Base-by-base conservation (phyloP, 495 filamentous ascomycete species). In the Parathielavia hyrcaniae region DNA sequence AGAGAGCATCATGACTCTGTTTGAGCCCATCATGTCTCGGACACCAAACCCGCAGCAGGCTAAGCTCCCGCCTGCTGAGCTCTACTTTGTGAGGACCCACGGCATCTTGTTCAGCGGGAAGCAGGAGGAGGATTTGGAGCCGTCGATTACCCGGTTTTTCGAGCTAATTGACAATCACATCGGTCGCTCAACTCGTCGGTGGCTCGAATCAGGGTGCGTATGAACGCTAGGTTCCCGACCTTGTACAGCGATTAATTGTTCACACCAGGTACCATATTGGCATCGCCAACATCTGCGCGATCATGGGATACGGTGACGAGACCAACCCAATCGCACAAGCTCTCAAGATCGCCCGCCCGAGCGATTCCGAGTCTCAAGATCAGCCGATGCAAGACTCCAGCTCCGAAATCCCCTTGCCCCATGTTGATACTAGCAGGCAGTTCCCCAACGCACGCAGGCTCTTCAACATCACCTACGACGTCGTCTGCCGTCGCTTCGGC, bases 1-100 rank as follows among this genome's bases (percentile, higher is more conserved):
- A 11, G 85, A 89, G 51, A 88, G 85, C 52, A 83, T 91, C 53
- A 70, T 81, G 64, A 86, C 86, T 1, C 70, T 92, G 0, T 86
- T 90, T 62, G 82, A 83, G 55, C 86, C 87, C 4, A 74, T 88
- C n/a, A 68, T 86, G 43, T 69, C 75, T 22, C 55, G 64, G 16
- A 60, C 7, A 79, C 6, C 84, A 87, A 61, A 61, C 19, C 56
- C 48, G 30, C 52, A 61, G 32, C 52, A 61, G 10, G n/a, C 32
- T 8, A 23, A 50, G 19, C 55, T 65, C n/a, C 32, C 58, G n/a
- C 17, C 49, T 8, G 69, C 64, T 46, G 79, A 72, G 60, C 72
- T 78, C 1, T 68, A 75, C 0, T 86, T 88, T 60, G 81, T 90
- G 30, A 81, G 77, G 50, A 76, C 81, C 4, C 86, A 91, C 60